Percentiles rank a stretch among this genome's conserved stretches.
Conservation (phyloP, 202 grass and related monocot genomes). For the Digitaria exilis region DNA sequence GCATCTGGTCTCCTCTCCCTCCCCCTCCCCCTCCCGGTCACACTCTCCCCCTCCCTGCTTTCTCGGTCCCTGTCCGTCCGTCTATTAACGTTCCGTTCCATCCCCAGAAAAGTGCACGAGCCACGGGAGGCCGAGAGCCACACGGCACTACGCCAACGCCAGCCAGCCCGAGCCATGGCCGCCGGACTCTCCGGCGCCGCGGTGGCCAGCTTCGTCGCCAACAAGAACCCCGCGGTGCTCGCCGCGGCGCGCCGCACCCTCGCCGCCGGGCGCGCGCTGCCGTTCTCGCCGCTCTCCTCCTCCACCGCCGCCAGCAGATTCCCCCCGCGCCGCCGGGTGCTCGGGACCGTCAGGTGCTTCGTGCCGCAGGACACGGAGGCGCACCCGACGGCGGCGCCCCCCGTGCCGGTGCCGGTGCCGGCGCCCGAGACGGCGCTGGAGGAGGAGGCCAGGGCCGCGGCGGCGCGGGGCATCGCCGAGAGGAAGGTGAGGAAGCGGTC, state of each 20-base stretch:
- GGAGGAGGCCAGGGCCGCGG: conserved; percentile 48
- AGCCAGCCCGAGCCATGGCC: conserved; percentile 9
- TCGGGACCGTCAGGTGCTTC: conserved; percentile 58
- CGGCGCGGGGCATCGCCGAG: conserved; percentile 36
- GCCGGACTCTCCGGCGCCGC: conserved; percentile 44
- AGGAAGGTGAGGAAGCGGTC: conserved; percentile 59
- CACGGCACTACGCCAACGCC: no score
- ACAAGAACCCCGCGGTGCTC: conserved; percentile 50
- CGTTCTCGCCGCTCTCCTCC: conserved; percentile 41
- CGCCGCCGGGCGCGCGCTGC: neutral
- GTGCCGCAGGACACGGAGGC: conserved; percentile 42
- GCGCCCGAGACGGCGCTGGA: conserved; percentile 28
- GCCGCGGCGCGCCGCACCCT: conserved; percentile 31
- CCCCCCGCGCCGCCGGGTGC: conserved; percentile 28
- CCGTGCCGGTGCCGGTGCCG: neutral
- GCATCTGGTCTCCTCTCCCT: neutral
- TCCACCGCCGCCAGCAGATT: conserved; percentile 1
- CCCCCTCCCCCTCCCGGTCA: neutral
- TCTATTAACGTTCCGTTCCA: conserved; percentile 1
- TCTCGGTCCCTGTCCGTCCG: conserved; percentile 34
- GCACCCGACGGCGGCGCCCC: neutral
- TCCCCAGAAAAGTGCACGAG: conserved; percentile 35
- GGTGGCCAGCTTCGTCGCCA: conserved; percentile 39
- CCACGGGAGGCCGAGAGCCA: no score
- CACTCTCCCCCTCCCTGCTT: neutral